Evolutionary conservation across 2,329 filamentous ascomycete genomes (phyloP), one percentile per base, ranked within the genome.

Genomic region (Aspergillus sp.): DNA sequence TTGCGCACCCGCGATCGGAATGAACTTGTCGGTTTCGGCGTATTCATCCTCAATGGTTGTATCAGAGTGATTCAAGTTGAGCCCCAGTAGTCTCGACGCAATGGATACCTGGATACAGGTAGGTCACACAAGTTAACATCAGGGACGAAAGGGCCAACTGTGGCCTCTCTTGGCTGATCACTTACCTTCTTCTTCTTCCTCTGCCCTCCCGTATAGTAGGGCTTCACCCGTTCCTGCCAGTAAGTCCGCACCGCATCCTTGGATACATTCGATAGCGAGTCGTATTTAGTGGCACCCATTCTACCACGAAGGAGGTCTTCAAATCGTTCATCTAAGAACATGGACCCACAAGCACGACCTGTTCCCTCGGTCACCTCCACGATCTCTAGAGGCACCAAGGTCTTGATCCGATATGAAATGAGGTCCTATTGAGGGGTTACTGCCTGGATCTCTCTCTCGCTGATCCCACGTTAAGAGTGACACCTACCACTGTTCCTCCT

Each of bases 401-500:
- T 63, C 5, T 60, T 66, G 16, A 74, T 64, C 1, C 57, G 61
- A 55, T 75, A 75, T 0, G 70, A 71, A 39, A 75, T 73, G 2
- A 76, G 60, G 45, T 76, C 73, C 63, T 72, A 51, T n/a, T n/a
- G 4, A 11, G 24, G 24, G 10, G 31, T 42, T 16, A 52, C 36
- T 56, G 4, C 6, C 26, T 29, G 26, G 6, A 7, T 29, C 6
- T 29, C 26, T 29, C 26, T 22, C n/a, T n/a, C 45, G 3, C 7
- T 18, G 4, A 16, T 24, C 20, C 16, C 16, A 42, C 29, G 47
- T 24, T 10, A 10, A n/a, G 9, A 3, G 14, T 4, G 31, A 11
- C 2, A 51, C 65, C 52, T 53, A 71, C 69, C 9, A 76, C 75
- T 1, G 74, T 77, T 2, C 75, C 75, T 9, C 75, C 75, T 2